Evolutionary conservation across 2,329 filamentous ascomycete species (phyloP), one percentile per base, ranked within the genome.

Genomic region (Neonectria coccinea): DNA sequence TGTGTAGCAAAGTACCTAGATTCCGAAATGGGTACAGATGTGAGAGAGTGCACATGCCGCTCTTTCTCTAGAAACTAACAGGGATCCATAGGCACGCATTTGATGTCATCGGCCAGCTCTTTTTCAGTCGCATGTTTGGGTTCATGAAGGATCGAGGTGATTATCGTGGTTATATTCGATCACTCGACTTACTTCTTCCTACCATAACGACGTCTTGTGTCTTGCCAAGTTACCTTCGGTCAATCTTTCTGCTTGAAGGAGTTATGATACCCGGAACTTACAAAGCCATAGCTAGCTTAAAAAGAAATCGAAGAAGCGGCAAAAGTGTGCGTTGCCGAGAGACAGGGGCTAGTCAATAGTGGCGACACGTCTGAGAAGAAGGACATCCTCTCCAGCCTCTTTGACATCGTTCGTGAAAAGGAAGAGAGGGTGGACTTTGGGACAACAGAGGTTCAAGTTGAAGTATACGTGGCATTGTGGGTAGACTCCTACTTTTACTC

Each of bases 51-150:
- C 4, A 22, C 3, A 29, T 11, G 11, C 11, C 33, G 12, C 8
- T 29, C 18, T 18, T 3, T 11, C 10, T 2, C 9, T 18, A 2
- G 4, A 16, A 36, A 2, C 27, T 57, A 36, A 60, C 39, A 16
- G 9, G 1, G 5, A 16, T 1, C 6, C 9, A 16, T 18, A 64
- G 61, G 61, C 56, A 64, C 12, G 57, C 61, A 5, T 64, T 64
- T 9, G 61, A 64, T 6, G 51, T 60, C 11, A 55, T 64, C 20
- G 61, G 61, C 18, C 48, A 64, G 50, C 61, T 64, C 8, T 60
- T 59, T 29, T 64, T 60, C 18, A 58, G 61, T 10, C 56, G 42
- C 9, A 54, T 59, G 36, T 60, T 64, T 36, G 61, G 61, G 18
- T 64, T 64, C 31, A 47, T 64, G 50, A 54, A 60, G 14, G 36